Conservation (phyloP, 768 basidiomycete species). For the Termitomyces sp. region DNA sequence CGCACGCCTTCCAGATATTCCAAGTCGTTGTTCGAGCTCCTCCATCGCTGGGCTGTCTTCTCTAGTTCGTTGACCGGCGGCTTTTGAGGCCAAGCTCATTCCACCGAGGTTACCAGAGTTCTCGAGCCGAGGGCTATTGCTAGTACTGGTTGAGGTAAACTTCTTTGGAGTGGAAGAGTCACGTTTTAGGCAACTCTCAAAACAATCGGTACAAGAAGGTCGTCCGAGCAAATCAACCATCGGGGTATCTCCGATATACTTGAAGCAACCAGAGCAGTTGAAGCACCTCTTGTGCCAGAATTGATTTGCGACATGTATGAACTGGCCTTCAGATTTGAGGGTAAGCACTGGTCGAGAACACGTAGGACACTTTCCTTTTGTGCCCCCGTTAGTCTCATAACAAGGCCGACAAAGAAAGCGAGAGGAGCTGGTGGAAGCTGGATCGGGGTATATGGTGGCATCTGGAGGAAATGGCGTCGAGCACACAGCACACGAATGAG, state of each 20-base stretch:
- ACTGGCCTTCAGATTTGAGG: slow-evolving; percentile 74
- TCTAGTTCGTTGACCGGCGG: slow-evolving; percentile 28
- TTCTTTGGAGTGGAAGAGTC: slow-evolving; percentile 46
- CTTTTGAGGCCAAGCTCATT: slow-evolving; percentile 31
- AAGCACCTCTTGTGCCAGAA: slow-evolving; percentile 87
- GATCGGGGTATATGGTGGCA: slow-evolving; percentile 84
- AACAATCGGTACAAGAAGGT: slow-evolving; percentile 78
- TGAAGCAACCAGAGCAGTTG: slow-evolving; percentile 67
- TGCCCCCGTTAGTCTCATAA: slow-evolving; percentile 69
- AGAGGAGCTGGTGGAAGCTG: slow-evolving; percentile 33
- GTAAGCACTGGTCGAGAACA: slow-evolving; percentile 72
- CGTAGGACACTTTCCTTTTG: slow-evolving; percentile 66
- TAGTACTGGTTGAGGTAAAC: slow-evolving; percentile 21
- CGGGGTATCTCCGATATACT: slow-evolving; percentile 68
- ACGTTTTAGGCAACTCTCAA: slow-evolving; percentile 69
- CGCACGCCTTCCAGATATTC: slow-evolving; percentile 51
- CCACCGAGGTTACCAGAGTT: slow-evolving; percentile 43
- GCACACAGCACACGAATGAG: slow-evolving; percentile 69
- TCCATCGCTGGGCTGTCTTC: slow-evolving; percentile 62
- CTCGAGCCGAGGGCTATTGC: slow-evolving; percentile 25
- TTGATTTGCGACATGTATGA: slow-evolving; percentile 63
- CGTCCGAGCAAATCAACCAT: slow-evolving; percentile 83
- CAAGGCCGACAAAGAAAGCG: slow-evolving; percentile 75
- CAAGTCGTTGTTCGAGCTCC: slow-evolving; percentile 59
- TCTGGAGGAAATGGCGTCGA: slow-evolving; percentile 68